phyloP scores from a whole-genome alignment of 2,329 filamentous ascomycete genomes.

The Raffaelea albimanens region DNA sequence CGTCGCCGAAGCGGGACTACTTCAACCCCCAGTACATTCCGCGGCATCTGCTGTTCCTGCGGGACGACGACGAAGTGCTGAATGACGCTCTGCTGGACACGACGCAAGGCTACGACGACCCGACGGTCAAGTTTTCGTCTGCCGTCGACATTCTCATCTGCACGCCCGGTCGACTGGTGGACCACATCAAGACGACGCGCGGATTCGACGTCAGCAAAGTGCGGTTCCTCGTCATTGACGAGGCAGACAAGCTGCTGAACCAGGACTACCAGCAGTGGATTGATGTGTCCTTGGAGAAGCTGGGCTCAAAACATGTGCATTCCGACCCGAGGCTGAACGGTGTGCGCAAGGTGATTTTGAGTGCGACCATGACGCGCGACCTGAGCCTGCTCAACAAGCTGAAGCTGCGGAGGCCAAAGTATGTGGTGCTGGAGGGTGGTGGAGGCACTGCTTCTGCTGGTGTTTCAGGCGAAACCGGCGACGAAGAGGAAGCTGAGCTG shows the following conservation, averaged over 20 bases:
- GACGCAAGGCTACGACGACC: background rate
- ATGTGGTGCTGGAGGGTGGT: slow-evolving; percentile 63
- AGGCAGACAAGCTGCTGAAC: slow-evolving; percentile 83
- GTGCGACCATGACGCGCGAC: slow-evolving; percentile 86
- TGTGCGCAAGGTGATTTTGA: slow-evolving; percentile 75
- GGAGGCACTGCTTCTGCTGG: too few relatives aligned
- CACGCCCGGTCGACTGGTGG: slow-evolving; percentile 84
- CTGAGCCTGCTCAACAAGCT: slow-evolving; percentile 69
- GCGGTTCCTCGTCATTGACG: slow-evolving; percentile 85
- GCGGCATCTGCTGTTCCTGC: too few relatives aligned
- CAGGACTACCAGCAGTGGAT: slow-evolving; percentile 93
- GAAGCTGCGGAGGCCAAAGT: slow-evolving; percentile 60
- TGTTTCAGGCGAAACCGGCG: too few relatives aligned
- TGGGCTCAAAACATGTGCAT: slow-evolving; percentile 39
- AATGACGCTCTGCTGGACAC: background rate
- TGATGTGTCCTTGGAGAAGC: slow-evolving; percentile 55
- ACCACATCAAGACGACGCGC: slow-evolving; percentile 75
- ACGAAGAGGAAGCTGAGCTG: slow-evolving; percentile 16
- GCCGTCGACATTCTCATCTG: slow-evolving; percentile 83
- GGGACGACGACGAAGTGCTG: too few relatives aligned
- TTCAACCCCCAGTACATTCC: too few relatives aligned
- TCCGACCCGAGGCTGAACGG: slow-evolving; percentile 35
- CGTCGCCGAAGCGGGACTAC: too few relatives aligned
- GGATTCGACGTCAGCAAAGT: slow-evolving; percentile 73
- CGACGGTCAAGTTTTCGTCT: slow-evolving; percentile 27